These are phyloP conservation scores for Boletus rufocinnamomeus DNA, from an alignment of 768 basidiomycete species.

Conservation along the genomic window DNA sequence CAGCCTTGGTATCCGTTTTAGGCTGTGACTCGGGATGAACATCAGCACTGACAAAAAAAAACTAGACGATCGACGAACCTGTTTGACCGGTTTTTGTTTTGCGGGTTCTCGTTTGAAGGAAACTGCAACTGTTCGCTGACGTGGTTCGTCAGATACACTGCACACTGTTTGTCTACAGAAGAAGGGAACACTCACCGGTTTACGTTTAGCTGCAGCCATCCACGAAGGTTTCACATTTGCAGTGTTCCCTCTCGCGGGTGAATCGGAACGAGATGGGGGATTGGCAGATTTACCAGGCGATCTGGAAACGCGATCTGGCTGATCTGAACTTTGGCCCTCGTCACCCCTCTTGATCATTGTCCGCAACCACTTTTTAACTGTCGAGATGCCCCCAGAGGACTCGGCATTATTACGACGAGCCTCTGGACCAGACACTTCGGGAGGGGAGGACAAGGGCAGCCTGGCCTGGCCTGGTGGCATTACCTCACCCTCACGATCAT, in stretches of 20 bases:
- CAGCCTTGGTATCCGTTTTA: too few relatives aligned
- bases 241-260: too few relatives aligned
- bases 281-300: too few relatives aligned
- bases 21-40: not conserved
- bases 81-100: not conserved
- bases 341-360: not conserved
- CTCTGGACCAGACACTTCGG: too few relatives aligned
- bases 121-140: not conserved
- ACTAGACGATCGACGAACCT: too few relatives aligned
- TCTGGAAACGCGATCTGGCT: not conserved
- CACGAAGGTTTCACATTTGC: too few relatives aligned
- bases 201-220: too few relatives aligned
- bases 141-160: not conserved
- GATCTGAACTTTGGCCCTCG: not conserved
- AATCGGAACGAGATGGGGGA: not conserved
- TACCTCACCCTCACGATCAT: too few relatives aligned
- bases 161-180: not conserved
- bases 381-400: not conserved
- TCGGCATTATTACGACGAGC: too few relatives aligned
- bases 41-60: not conserved
- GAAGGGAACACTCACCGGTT: not conserved
- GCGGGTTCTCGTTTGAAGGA: too few relatives aligned
- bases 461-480: too few relatives aligned
- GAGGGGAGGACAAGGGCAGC: too few relatives aligned
- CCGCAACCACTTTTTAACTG: not conserved